Conservation (phyloP, 495 filamentous ascomycete genomes). For the Penicillium robsamsonii region DNA sequence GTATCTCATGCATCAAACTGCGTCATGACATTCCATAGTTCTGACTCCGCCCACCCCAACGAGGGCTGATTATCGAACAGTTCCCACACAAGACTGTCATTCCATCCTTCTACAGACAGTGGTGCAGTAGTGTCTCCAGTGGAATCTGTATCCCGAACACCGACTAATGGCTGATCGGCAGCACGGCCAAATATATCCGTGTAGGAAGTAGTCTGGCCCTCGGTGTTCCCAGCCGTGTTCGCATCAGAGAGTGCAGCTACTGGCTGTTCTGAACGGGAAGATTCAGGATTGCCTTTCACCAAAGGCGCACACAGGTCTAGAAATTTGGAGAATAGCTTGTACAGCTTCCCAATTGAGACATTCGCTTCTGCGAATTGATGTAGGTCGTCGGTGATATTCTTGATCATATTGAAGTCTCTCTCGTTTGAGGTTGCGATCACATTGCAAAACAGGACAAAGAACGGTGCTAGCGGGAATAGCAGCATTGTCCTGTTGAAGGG, state of each 20-base stretch:
- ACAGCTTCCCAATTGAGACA: slow-evolving; percentile 28
- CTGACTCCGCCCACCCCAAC: slow-evolving; percentile 32
- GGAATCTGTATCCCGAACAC: slow-evolving; percentile 3
- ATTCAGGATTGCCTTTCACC: slow-evolving; percentile 12
- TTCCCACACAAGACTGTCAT: slow-evolving; percentile 36
- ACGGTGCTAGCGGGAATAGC: slow-evolving; percentile 31
- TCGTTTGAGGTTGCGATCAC: slow-evolving; percentile 33
- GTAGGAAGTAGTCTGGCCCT: slow-evolving; percentile 2
- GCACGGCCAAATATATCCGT: slow-evolving; percentile 11
- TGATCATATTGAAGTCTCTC: slow-evolving; percentile 32
- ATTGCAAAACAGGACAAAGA: slow-evolving; percentile 37
- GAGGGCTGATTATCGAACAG: slow-evolving; percentile 33
- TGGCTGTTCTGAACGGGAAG: neutral
- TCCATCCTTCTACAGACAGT: slow-evolving; percentile 24
- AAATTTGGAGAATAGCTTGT: slow-evolving; percentile 32
- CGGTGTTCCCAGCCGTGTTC: neutral
- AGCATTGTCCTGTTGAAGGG: slow-evolving; percentile 28
- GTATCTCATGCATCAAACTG: slow-evolving; percentile 12
- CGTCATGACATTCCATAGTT: slow-evolving; percentile 24
- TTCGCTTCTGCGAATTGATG: slow-evolving; percentile 26
- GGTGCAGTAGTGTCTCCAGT: slow-evolving; percentile 8
- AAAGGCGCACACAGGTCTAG: slow-evolving; percentile 27
- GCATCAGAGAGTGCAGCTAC: neutral
- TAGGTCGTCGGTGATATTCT: slow-evolving; percentile 27
- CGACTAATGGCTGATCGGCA: neutral